phyloP scores from a whole-genome alignment of 495 filamentous ascomycete species.

The Symbiotaphrina buchneri region DNA sequence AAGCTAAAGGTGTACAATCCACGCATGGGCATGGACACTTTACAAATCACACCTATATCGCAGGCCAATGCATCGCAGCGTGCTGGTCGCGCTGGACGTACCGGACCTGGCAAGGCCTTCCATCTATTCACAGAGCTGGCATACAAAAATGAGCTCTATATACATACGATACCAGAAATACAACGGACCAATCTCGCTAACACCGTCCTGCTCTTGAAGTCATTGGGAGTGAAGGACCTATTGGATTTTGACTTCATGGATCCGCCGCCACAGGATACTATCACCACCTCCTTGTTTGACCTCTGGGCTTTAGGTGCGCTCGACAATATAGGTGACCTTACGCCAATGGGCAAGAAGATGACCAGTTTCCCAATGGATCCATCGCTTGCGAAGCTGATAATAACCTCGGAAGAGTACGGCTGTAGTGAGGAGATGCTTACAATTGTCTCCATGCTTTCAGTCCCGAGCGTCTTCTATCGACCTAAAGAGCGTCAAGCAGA shows the following conservation, averaged over 20 bases:
- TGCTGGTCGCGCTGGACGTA: slow-evolving; percentile 83
- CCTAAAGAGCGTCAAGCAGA: slow-evolving; percentile 96
- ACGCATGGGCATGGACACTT: slow-evolving; percentile 96
- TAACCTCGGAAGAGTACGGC: slow-evolving; percentile 64
- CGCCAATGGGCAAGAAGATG: slow-evolving; percentile 73
- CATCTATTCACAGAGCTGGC: slow-evolving; percentile 87
- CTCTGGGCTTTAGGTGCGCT: slow-evolving; percentile 92
- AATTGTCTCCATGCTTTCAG: slow-evolving; percentile 94
- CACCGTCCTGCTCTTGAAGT: slow-evolving; percentile 85
- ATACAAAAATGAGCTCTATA: slow-evolving; percentile 90
- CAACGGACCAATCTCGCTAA: slow-evolving; percentile 91
- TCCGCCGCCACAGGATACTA: slow-evolving; percentile 92
- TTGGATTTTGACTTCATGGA: slow-evolving; percentile 99
- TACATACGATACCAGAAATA: slow-evolving; percentile 95
- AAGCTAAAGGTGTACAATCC: slow-evolving; percentile 99
- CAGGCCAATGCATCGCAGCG: slow-evolving; percentile 91
- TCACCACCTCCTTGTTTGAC: slow-evolving; percentile 92
- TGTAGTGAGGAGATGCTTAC: slow-evolving; percentile 97
- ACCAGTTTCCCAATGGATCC: slow-evolving; percentile 96
- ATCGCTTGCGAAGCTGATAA: slow-evolving; percentile 79
- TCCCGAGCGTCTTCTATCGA: slow-evolving; percentile 90
- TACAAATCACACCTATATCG: slow-evolving; percentile 95
- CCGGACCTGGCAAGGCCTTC: slow-evolving; percentile 88
- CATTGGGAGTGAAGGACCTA: slow-evolving; percentile 79
- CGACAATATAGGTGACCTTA: slow-evolving; percentile 84